Evolutionary conservation across 2,329 filamentous ascomycete species (phyloP).

Genomic region (Monilinia fructigena): DNA sequence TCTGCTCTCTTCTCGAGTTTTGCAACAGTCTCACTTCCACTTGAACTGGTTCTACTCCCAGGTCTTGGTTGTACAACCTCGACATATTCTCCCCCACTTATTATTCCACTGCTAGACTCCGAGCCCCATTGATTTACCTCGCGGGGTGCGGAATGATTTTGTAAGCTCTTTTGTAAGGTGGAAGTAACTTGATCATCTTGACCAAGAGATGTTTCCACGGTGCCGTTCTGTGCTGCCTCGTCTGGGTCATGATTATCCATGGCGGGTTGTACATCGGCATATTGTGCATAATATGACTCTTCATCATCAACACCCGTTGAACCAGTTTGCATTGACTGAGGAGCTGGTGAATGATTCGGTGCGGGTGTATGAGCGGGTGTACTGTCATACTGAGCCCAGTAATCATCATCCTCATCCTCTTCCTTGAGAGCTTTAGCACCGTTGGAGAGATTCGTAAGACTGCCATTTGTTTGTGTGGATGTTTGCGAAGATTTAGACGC

Average conservation of each 20-base stretch:
- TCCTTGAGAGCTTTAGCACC: not conserved
- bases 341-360: slow-evolving; percentile 61
- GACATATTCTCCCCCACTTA: slow-evolving; percentile 38
- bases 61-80: slow-evolving; percentile 56
- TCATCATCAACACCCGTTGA: slow-evolving; percentile 49
- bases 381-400: slow-evolving; percentile 76
- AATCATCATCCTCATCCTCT: slow-evolving; percentile 70
- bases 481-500: slow-evolving; percentile 32
- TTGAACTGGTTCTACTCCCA: slow-evolving; percentile 57
- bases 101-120: slow-evolving; percentile 19
- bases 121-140: slow-evolving; percentile 12
- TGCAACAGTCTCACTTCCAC: slow-evolving; percentile 58
- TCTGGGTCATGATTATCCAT: slow-evolving; percentile 82
- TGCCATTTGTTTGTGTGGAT: slow-evolving; percentile 5
- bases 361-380: slow-evolving; percentile 66
- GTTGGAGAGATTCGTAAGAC: not conserved
- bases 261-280: slow-evolving; percentile 75
- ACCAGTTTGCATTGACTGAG: slow-evolving; percentile 36
- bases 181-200: slow-evolving; percentile 42
- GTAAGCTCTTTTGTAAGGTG: slow-evolving; percentile 36
- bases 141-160: slow-evolving; percentile 24
- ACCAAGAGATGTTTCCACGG: slow-evolving; percentile 48
- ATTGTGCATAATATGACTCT: slow-evolving; percentile 73
- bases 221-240: slow-evolving; percentile 51
- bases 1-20: slow-evolving; percentile 51